Evolutionary conservation across 2,329 filamentous ascomycete species (phyloP), one percentile per base, ranked within the genome.

Genomic region (Claviceps humidiphila): DNA sequence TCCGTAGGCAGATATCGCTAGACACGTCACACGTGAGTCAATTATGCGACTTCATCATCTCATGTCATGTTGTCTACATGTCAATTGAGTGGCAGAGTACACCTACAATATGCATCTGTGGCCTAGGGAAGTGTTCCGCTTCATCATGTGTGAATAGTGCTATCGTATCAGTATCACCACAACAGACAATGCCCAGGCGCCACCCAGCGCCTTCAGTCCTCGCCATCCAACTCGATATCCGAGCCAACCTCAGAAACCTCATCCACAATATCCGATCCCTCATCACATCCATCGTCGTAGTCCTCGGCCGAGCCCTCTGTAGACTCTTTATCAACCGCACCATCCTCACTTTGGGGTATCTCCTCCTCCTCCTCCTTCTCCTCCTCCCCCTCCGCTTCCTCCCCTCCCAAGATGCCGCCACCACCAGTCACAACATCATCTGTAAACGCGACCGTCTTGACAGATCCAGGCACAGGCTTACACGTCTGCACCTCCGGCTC

Each of bases 361-460:
- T 45, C 60, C 59, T 47, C 62, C 54, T 54, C 56, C 2, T 46
- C 24, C 34, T 49, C 52, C 17, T 20, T 20, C 17, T 20, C 17
- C 17, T 20, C 56, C 2, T 46, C 24, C 34, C 47, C 52, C 54
- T 55, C 48, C 58, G 47, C 62, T 54, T 53, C 56, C 37, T 65
- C 64, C 47, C 65, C 66, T 9, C 61, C 62, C 51, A 61, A 49
- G 20, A 62, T 56, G 26, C 64, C 66, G 24, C 61, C 69, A 50
- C 40, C n/a, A 20, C n/a, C 40, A 11, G 40, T 22, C 42, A 66
- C 66, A 26, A 75, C 68, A 44, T 80, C 77, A 22, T 82, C 80
- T 2, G 74, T 73, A 63, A 85, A 86, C 1, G 78, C 79, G 26
- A 86, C 82, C 11, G 73, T 76, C 63, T 84, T 84, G 8, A 70